Evolutionary conservation across 2,329 filamentous ascomycete species (phyloP).

Genomic region (Monosporascus sp.): DNA sequence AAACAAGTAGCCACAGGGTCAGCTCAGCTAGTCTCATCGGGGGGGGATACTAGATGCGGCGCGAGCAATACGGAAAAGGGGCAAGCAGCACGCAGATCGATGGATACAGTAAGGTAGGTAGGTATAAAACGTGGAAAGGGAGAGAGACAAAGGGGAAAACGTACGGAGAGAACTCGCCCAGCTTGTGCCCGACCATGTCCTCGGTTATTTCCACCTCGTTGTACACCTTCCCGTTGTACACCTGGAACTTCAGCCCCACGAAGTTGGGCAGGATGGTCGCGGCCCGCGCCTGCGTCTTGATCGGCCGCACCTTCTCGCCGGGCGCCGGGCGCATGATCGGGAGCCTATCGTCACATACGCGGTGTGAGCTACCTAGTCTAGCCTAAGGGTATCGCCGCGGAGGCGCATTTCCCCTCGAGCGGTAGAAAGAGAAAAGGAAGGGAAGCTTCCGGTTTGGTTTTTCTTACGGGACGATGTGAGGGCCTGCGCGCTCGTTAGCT

Average conservation of each 20-base stretch:
- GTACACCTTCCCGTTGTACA: constrained; percentile 89
- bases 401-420: not conserved
- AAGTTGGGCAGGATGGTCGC: constrained; percentile 91
- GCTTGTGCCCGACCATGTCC: constrained; percentile 93
- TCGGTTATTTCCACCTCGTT: constrained; percentile 79
- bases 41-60: too few relatives aligned
- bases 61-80: too few relatives aligned
- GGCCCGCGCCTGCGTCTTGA: constrained; percentile 79
- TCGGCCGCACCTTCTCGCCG: constrained; percentile 62
- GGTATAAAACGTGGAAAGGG: not conserved
- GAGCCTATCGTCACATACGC: constrained; percentile 34
- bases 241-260: constrained; percentile 81
- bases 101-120: not conserved
- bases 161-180: constrained; percentile 87
- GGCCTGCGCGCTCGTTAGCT: constrained; percentile 43
- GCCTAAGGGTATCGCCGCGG: not conserved
- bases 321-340: constrained; percentile 58
- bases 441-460: too few relatives aligned
- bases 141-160: constrained; percentile 31
- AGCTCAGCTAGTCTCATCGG: not conserved
- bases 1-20: not conserved
- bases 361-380: not conserved
- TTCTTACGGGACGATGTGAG: constrained; percentile 66
- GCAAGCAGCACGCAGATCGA: too few relatives aligned
- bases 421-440: too few relatives aligned